Conservation (phyloP, 495 filamentous ascomycete species). For the Penicillium longicatenatum region DNA sequence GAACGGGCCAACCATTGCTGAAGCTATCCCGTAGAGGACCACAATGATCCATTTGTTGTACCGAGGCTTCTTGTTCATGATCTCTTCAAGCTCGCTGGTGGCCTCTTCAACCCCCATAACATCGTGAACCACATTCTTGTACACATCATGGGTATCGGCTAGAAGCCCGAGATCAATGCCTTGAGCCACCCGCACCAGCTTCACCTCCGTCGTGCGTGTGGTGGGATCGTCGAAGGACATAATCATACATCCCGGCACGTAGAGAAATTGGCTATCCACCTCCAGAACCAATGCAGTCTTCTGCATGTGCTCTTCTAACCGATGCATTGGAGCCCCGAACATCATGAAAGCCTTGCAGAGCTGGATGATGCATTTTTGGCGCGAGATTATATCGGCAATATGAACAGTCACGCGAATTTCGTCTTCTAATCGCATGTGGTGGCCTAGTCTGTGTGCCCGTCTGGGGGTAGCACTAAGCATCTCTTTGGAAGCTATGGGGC, state of each 20-base stretch:
- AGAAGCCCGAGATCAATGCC: constrained; percentile 85
- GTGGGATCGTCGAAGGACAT: constrained; percentile 89
- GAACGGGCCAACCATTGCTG: constrained; percentile 77
- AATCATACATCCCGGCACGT: constrained; percentile 93
- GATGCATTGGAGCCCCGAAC: constrained; percentile 79
- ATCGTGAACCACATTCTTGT: constrained; percentile 92
- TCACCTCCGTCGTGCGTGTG: constrained; percentile 90
- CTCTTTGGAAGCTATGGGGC: neutral
- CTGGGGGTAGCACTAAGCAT: neutral
- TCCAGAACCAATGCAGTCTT: constrained; percentile 90
- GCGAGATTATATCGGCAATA: constrained; percentile 78
- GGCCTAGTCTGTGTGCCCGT: constrained; percentile 34
- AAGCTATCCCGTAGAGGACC: constrained; percentile 78
- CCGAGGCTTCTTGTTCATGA: constrained; percentile 65
- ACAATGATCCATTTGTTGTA: constrained; percentile 77
- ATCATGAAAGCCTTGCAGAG: constrained; percentile 87
- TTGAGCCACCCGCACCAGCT: constrained; percentile 75
- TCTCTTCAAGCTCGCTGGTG: constrained; percentile 64
- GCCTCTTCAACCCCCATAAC: constrained; percentile 84
- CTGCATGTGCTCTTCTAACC: constrained; percentile 82
- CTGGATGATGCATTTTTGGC: constrained; percentile 84
- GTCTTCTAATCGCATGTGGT: constrained; percentile 61
- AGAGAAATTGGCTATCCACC: constrained; percentile 88
- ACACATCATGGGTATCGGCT: constrained; percentile 83
- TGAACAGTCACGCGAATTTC: constrained; percentile 76